Base-by-base conservation (phyloP, 1,284 basidiomycete genomes). In the Gymnopus androsaceus region DNA sequence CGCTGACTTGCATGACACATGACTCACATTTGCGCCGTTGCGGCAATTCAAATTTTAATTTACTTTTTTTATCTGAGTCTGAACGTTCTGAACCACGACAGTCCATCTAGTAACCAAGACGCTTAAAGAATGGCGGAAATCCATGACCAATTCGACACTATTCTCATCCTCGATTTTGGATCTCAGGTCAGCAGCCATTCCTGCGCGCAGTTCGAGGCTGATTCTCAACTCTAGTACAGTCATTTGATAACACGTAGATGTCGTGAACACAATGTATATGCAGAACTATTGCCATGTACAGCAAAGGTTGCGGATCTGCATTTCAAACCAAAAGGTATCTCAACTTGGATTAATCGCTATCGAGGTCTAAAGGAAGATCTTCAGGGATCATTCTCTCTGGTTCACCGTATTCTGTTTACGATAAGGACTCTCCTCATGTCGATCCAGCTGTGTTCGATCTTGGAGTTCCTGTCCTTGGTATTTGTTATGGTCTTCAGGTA, bases 331-430 rank as follows among this genome's bases (percentile, higher is more conserved):
- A 98, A 96, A 78, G 96, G 95, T 94, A 7, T 21, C 11, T n/a
- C 14, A 25, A 56, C 7, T 28, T 30, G 19, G 15, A 55, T 59
- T 15, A 3, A 36, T 4, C 6, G 30, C 2, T 34, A 9, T 28
- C 15, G 17, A 21, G 11, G 14, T 25, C 21, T 37, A 14, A 38
- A 3, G 36, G 19, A 17, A 33, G 7, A 15, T 33, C 37, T 17
- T 15, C 59, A 95, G 95, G 97, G 60, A 90, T 99, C 71, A 98
- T 99, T 67, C 83, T 99, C 41, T 98, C 95, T 44, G 97, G 97
- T 56, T 98, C 97, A 12, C 97, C 97, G 0, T 99, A 97, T 77
- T 98, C 96, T 37, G 97, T 99, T 17, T 99, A 98, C 73, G 96
- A 96, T 63, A 72, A 83, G 37, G 94, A 90, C 64, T 90, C 97